A percentile compares a stretch with the other conserved stretches of the same genome.
Conservation (phyloP, 768 basidiomycete species). For the Pleurotus eryngii region DNA sequence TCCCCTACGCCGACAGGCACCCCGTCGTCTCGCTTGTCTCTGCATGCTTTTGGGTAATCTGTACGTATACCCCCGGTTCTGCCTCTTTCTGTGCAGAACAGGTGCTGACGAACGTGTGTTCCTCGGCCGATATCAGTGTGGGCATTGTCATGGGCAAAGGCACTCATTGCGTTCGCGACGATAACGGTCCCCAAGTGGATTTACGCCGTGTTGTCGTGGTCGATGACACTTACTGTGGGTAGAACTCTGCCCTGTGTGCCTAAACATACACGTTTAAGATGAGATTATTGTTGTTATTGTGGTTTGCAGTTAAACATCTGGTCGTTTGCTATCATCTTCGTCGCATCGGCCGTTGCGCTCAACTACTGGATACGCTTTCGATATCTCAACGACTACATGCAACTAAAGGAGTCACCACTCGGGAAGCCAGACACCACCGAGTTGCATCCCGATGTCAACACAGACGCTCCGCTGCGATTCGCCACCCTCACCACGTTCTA, state of each 20-base stretch:
- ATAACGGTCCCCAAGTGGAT: slow-evolving; percentile 80
- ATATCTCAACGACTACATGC: slow-evolving; percentile 72
- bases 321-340: slow-evolving; percentile 79
- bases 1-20: slow-evolving; percentile 45
- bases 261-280: slow-evolving; percentile 5
- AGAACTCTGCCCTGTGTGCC: neutral
- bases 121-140: slow-evolving; percentile 50
- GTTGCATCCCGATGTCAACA: slow-evolving; percentile 89
- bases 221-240: slow-evolving; percentile 82
- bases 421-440: slow-evolving; percentile 82
- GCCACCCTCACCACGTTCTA: slow-evolving; percentile 93
- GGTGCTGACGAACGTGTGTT: slow-evolving; percentile 1
- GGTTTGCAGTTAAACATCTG: slow-evolving; percentile 77
- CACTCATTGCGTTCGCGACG: slow-evolving; percentile 74
- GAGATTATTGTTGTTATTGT: neutral
- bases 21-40: slow-evolving; percentile 75
- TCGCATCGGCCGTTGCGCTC: slow-evolving; percentile 58
- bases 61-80: slow-evolving; percentile 42
- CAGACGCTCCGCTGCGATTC: slow-evolving; percentile 49
- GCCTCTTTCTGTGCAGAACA: neutral
- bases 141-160: slow-evolving; percentile 75
- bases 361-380: slow-evolving; percentile 86
- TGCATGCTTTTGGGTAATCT: slow-evolving; percentile 80
- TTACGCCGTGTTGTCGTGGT: slow-evolving; percentile 78
- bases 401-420: slow-evolving; percentile 78